phyloP scores from a whole-genome alignment of 306 rosid genomes.

The Pyrus betulifolia region DNA sequence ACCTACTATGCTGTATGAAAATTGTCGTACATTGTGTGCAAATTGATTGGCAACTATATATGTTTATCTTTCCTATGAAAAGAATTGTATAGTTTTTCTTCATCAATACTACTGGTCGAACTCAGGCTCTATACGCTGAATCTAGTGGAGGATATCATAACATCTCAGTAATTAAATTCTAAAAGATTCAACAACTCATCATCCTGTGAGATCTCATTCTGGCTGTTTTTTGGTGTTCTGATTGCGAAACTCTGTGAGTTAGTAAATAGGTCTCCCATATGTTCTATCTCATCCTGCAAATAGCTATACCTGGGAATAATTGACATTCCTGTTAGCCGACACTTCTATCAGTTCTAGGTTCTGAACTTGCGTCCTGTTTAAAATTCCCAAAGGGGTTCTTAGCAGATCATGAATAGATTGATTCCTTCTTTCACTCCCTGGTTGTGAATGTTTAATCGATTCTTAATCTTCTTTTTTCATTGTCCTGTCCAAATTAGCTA shows the following conservation, averaged over 20 bases:
- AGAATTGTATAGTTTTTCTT: background rate
- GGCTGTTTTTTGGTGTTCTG: no score
- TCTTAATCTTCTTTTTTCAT: background rate
- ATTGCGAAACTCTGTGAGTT: no score
- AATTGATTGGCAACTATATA: background rate
- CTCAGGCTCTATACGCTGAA: background rate
- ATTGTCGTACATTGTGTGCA: background rate
- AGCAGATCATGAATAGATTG: background rate
- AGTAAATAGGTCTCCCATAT: no score
- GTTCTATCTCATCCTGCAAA: no score
- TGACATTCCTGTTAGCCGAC: background rate
- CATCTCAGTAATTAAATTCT: background rate
- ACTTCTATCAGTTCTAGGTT: background rate
- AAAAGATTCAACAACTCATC: background rate
- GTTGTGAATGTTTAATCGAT: background rate
- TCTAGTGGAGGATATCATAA: background rate
- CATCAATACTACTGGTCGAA: background rate
- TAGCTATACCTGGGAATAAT: background rate
- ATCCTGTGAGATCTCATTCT: no score
- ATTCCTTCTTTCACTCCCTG: background rate
- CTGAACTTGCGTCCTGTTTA: background rate
- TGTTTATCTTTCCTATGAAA: background rate
- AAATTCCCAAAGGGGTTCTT: background rate
- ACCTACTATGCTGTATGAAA: background rate
- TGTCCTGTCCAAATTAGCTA: background rate